Base-by-base conservation (phyloP, 192 early-diverging fungal genomes). In the Lunasporangiospora selenospora region DNA sequence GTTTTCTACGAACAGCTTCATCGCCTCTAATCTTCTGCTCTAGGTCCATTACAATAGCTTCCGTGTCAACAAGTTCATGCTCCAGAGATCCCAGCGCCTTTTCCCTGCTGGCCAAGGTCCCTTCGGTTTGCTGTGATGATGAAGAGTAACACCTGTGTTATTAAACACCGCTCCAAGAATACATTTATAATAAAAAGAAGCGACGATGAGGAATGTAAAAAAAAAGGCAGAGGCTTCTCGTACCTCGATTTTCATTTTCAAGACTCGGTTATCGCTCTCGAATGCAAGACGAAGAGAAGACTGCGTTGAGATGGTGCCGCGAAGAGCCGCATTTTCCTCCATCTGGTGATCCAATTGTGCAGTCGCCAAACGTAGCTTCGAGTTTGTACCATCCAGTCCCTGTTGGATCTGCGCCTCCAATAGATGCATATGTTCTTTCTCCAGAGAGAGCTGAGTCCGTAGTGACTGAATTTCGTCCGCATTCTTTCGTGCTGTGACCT, bases 241-340 rank as follows among this genome's bases (percentile, higher is more conserved):
- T n/a, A n/a, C 6, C 32, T 52, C 50, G 32, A 52, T 52, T 10
- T 34, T 52, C 27, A 36, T 29, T 18, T 31, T 52, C 19, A 52
- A 23, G 6, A n/a, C 50, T 12, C 50, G 13, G 33, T 52, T 52
- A 3, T 52, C 50, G 13, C 27, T 34, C 50, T 52, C 50, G 18
- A 19, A 52, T n/a, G 50, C 5, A 18, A 52, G 18, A 21, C 50
- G 36, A 21, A 18, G 31, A 4, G 50, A 36, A 4, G 50, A 52
- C n/a, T 52, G 50, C 3, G 29, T 52, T 10, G 50, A 37, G 32
- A 52, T 52, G 26, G 50, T 33, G 27, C 31, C 15, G 12, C 50
- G 50, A 30, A 52, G 50, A 19, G 26, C 36, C 15, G 32, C 19
- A 13, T 33, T 37, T 33, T 52, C 50, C 15, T 52, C 31, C 27